A percentile compares a stretch with the other conserved stretches of the same genome.
These are phyloP conservation scores for Nakaseomyces sp. DNA, from an alignment of 1,139 yeast genomes.

Conservation along the genomic window DNA sequence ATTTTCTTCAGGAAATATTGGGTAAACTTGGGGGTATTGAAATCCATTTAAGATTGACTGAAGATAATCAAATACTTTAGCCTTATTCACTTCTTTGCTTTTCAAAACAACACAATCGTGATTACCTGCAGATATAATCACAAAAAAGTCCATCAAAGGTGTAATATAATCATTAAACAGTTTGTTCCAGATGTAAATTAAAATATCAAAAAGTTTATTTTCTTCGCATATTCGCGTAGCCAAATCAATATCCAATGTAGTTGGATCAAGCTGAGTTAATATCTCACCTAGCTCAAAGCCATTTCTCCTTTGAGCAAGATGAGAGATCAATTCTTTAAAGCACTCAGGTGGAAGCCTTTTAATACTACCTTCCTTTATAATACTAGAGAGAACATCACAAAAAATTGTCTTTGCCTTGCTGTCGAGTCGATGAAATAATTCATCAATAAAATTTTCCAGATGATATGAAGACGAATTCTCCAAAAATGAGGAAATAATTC, in stretches of 20 bases:
- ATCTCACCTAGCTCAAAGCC: conserved; percentile 53
- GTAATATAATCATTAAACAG: conserved; percentile 57
- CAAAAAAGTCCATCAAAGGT: conserved; percentile 49
- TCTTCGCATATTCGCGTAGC: conserved; percentile 52
- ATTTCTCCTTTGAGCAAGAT: conserved; percentile 36
- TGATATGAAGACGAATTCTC: conserved; percentile 16
- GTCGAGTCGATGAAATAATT: conserved; percentile 39
- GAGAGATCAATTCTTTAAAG: conserved; percentile 48
- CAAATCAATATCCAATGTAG: conserved; percentile 64
- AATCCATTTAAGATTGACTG: conserved; percentile 66
- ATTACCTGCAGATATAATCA: conserved; percentile 9
- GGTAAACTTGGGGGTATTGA: conserved; percentile 63
- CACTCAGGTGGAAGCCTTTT: conserved; percentile 50
- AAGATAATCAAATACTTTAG: conserved; percentile 45
- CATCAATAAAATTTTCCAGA: conserved; percentile 36
- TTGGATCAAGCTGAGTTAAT: conserved; percentile 55
- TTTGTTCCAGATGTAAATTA: conserved; percentile 59
- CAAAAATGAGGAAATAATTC: conserved; percentile 9
- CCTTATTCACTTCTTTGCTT: neutral
- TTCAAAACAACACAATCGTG: conserved; percentile 13
- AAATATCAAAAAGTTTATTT: conserved; percentile 49
- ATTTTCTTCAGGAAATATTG: conserved; percentile 30
- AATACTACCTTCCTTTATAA: conserved; percentile 42
- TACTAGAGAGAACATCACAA: conserved; percentile 43
- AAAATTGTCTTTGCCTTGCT: conserved; percentile 32